These are phyloP conservation scores for Colletotrichum eleusines DNA, from an alignment of 2,329 filamentous ascomycete genomes.

Conservation along the genomic window DNA sequence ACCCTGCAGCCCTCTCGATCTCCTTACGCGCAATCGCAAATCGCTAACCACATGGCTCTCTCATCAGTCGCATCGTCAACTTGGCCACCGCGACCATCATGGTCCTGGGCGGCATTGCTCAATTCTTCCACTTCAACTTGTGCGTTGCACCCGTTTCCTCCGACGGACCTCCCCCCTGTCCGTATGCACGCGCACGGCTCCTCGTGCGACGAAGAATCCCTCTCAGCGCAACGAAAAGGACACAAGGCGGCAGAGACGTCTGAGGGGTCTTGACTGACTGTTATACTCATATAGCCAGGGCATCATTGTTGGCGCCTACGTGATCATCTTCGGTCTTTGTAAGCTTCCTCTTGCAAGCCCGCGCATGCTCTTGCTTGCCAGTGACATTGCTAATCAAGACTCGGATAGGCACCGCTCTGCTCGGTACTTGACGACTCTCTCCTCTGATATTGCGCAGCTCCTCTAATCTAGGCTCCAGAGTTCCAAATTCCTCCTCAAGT, in stretches of 20 bases:
- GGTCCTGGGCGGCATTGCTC: constrained; percentile 83
- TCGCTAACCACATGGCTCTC: constrained; percentile 51
- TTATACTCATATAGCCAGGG: constrained; percentile 64
- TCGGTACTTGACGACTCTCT: constrained; percentile 58
- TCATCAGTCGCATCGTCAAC: constrained; percentile 89
- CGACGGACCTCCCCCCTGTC: constrained; percentile 25
- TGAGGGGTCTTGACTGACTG: constrained; percentile 18
- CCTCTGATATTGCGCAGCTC: background rate
- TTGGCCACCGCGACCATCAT: constrained; percentile 88
- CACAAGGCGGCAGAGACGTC: background rate
- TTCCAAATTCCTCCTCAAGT: constrained; percentile 96
- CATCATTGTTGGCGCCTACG: constrained; percentile 86
- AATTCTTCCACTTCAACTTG: constrained; percentile 74
- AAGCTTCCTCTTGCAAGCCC: constrained; percentile 50
- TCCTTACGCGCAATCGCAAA: constrained; percentile 17
- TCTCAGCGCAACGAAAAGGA: constrained; percentile 15
- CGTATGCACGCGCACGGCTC: constrained; percentile 30
- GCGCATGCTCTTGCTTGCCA: background rate
- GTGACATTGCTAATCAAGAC: constrained; percentile 42
- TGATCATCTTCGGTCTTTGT: constrained; percentile 92
- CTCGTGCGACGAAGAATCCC: constrained; percentile 10
- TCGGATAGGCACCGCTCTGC: constrained; percentile 72
- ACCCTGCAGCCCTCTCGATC: background rate
- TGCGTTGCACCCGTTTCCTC: constrained; percentile 57
- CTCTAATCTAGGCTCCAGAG: constrained; percentile 62